Conservation (phyloP, 306 rosid genomes). For the Castanea crenata region DNA sequence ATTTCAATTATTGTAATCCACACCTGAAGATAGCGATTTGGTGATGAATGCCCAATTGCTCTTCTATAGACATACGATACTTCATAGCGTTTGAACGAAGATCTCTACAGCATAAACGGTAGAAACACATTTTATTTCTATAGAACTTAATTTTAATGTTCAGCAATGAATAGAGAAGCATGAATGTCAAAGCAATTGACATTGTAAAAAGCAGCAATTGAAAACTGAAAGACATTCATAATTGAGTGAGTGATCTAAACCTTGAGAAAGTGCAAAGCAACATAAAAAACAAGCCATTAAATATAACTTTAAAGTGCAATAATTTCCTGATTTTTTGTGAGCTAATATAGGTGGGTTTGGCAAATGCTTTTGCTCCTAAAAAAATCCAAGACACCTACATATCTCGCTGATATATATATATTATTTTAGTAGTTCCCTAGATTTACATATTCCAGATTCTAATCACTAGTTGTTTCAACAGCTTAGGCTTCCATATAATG, state of each 20-base stretch:
- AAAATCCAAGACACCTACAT: background rate
- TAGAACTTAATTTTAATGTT: slow-evolving; percentile 18
- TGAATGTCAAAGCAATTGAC: background rate
- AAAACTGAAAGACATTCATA: background rate
- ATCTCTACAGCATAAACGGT: slow-evolving; percentile 55
- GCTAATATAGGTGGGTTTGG: background rate
- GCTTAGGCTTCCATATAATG: too few species aligned
- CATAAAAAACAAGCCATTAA: background rate
- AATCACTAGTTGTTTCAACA: too few species aligned
- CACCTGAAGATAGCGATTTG: slow-evolving; percentile 94
- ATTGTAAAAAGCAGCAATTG: background rate
- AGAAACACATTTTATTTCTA: slow-evolving; percentile 12
- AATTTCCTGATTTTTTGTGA: too few species aligned
- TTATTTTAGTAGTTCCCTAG: too few species aligned
- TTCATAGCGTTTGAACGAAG: slow-evolving; percentile 86
- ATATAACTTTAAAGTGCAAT: background rate
- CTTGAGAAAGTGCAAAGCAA: background rate
- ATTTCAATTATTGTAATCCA: slow-evolving; percentile 3
- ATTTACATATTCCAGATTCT: too few species aligned
- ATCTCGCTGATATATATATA: background rate
- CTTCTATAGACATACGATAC: slow-evolving; percentile 77
- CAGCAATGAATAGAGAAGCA: slow-evolving; percentile 18
- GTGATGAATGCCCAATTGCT: slow-evolving; percentile 92
- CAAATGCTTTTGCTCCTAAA: background rate
- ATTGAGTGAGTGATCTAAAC: background rate